phyloP scores from a whole-genome alignment of 352 stramenopile species.

The Pythium periplocum region DNA sequence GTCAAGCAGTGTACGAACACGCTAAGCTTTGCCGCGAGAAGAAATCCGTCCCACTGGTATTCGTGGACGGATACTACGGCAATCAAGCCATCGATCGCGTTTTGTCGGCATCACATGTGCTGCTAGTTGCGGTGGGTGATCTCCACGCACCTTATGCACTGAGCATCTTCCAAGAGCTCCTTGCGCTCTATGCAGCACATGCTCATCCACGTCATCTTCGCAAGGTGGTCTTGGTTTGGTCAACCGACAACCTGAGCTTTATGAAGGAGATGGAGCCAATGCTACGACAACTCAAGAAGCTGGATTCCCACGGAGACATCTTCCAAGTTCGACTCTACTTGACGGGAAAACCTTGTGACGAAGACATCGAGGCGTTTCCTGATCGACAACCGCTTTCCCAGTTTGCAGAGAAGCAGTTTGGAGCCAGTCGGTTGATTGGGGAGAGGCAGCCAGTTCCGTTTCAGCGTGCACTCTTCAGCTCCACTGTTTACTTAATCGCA shows the following conservation, averaged over 20 bases:
- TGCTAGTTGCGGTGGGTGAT: slow-evolving; percentile 2
- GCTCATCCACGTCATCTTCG: background rate
- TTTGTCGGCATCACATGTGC: background rate
- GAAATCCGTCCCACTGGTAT: slow-evolving; percentile 1
- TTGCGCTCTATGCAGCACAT: background rate
- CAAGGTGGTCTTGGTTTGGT: slow-evolving; percentile 1
- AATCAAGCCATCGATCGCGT: slow-evolving; percentile 1
- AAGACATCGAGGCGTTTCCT: slow-evolving; percentile 4
- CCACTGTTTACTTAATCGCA: background rate
- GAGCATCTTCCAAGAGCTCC: slow-evolving; percentile 6
- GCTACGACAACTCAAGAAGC: slow-evolving; percentile 1
- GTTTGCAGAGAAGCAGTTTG: slow-evolving; percentile 2
- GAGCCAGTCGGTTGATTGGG: background rate
- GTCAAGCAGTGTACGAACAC: slow-evolving; percentile 1
- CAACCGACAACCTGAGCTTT: slow-evolving; percentile 2
- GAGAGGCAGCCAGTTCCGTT: background rate
- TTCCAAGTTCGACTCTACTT: background rate
- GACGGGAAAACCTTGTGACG: background rate
- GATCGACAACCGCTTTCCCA: background rate
- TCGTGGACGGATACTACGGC: slow-evolving; percentile 4
- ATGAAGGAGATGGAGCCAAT: slow-evolving; percentile 10
- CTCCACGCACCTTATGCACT: slow-evolving; percentile 2
- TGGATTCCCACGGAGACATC: slow-evolving; percentile 3
- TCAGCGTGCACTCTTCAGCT: slow-evolving; percentile 2
- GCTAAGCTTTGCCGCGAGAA: background rate